phyloP scores from a whole-genome alignment of 2,329 filamentous ascomycete species.

The Graphilbum ipis-grandicollis region DNA sequence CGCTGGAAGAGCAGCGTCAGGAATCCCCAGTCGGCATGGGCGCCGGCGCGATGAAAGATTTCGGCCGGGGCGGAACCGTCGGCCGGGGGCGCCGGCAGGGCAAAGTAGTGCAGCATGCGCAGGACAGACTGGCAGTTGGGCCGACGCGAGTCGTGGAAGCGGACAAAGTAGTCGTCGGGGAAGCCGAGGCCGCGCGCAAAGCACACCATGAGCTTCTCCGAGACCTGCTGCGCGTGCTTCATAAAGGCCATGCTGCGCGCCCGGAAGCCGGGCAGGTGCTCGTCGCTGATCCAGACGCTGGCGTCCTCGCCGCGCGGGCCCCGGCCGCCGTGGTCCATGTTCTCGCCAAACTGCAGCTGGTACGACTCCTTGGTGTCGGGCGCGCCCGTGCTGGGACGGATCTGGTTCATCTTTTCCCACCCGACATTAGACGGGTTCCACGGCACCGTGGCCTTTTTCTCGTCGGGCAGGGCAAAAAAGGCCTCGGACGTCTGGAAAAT shows the following conservation, averaged over 20 bases:
- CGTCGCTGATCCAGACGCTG: slow-evolving; percentile 29
- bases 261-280: slow-evolving; percentile 28
- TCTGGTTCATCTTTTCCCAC: slow-evolving; percentile 41
- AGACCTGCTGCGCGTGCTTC: slow-evolving; percentile 31
- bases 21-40: slow-evolving; percentile 45
- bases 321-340: slow-evolving; percentile 27
- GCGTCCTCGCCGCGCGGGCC: slow-evolving; percentile 10
- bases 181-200: slow-evolving; percentile 41
- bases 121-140: slow-evolving; percentile 36
- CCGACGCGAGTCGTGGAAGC: slow-evolving; percentile 30
- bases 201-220: slow-evolving; percentile 38
- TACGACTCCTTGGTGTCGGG: slow-evolving; percentile 45
- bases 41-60: slow-evolving; percentile 39
- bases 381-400: slow-evolving; percentile 40
- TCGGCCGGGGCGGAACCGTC: slow-evolving; percentile 18
- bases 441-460: slow-evolving; percentile 33
- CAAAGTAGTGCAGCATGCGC: slow-evolving; percentile 11
- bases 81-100: slow-evolving; percentile 10
- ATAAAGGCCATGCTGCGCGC: slow-evolving; percentile 30
- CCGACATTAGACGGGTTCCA: slow-evolving; percentile 38
- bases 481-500: slow-evolving; percentile 18
- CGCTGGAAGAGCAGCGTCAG: slow-evolving; percentile 46
- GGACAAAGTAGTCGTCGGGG: slow-evolving; percentile 30
- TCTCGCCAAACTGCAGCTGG: slow-evolving; percentile 39
- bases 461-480: slow-evolving; percentile 36